Percentiles rank a stretch among this genome's conserved stretches.
Conservation (phyloP, 495 filamentous ascomycete genomes). For the Massariosphaeria phaeospora region DNA sequence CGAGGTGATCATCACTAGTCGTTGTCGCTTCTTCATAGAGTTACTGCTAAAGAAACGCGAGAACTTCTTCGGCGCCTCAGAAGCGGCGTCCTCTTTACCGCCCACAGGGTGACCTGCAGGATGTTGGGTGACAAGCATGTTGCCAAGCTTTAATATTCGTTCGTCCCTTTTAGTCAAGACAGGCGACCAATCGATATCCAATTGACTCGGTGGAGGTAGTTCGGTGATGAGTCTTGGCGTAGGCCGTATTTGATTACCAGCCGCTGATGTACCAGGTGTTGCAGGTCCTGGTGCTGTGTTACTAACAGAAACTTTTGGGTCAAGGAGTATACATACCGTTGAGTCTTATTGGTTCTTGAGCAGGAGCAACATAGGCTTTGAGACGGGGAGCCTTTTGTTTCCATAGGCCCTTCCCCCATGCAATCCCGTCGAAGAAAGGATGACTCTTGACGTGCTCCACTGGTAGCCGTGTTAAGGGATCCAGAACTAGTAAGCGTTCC, state of each 20-base stretch:
- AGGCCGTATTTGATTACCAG: constrained; percentile 46
- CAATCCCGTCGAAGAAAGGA: constrained; percentile 88
- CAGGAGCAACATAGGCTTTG: constrained; percentile 76
- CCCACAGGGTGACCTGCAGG: constrained; percentile 64
- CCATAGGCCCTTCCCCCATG: constrained; percentile 84
- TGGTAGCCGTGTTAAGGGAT: constrained; percentile 79
- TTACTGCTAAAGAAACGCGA: constrained; percentile 86
- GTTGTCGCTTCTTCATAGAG: constrained; percentile 84
- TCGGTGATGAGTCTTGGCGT: constrained; percentile 89
- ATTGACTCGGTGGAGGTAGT: constrained; percentile 87
- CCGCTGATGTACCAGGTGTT: constrained; percentile 46
- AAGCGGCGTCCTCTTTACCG: constrained; percentile 55
- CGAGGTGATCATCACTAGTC: constrained; percentile 93
- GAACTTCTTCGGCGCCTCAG: constrained; percentile 73
- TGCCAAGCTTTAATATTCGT: constrained; percentile 89
- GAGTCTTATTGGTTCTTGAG: constrained; percentile 77
- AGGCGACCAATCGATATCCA: constrained; percentile 99
- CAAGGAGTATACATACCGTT: constrained; percentile 53
- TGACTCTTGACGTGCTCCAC: constrained; percentile 98
- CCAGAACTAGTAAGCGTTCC: constrained; percentile 84
- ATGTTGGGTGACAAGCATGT: constrained; percentile 73
- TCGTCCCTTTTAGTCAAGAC: constrained; percentile 88
- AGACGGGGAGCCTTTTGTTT: constrained; percentile 84
- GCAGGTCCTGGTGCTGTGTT: constrained; percentile 39
- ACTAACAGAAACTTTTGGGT: constrained; percentile 42